These are phyloP conservation scores for Russula vinacea DNA, from an alignment of 768 basidiomycete genomes.

Conservation along the genomic window DNA sequence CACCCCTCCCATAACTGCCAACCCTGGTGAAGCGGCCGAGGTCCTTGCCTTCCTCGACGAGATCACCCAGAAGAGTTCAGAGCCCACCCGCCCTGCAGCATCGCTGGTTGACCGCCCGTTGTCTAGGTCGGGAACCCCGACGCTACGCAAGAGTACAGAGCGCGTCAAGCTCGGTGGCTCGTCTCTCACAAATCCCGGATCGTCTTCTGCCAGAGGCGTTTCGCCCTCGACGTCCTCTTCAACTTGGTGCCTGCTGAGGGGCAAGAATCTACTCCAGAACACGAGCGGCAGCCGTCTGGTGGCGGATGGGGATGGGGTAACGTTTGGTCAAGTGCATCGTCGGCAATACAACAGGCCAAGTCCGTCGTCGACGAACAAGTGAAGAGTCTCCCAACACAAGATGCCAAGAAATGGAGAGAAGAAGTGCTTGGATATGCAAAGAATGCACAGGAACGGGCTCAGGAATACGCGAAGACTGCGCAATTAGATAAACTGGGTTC, in stretches of 20 bases:
- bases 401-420: slow-evolving; percentile 85
- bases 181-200: slow-evolving; percentile 38
- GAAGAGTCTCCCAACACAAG: slow-evolving; percentile 79
- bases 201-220: slow-evolving; percentile 37
- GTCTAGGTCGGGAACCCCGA: slow-evolving; percentile 69
- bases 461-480: slow-evolving; percentile 76
- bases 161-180: slow-evolving; percentile 61
- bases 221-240: slow-evolving; percentile 37
- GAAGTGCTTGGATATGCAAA: slow-evolving; percentile 85
- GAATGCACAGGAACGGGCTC: slow-evolving; percentile 40
- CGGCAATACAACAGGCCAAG: slow-evolving; percentile 83
- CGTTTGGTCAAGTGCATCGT: slow-evolving; percentile 86
- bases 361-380: slow-evolving; percentile 91
- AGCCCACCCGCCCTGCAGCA: slow-evolving; percentile 61
- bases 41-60: slow-evolving; percentile 93
- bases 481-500: slow-evolving; percentile 88
- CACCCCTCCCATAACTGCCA: slow-evolving; percentile 35
- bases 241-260: slow-evolving; percentile 25
- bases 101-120: slow-evolving; percentile 55
- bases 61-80: slow-evolving; percentile 87
- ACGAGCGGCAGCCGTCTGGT: slow-evolving; percentile 23
- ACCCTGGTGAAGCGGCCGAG: slow-evolving; percentile 69
- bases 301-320: slow-evolving; percentile 78
- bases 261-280: slow-evolving; percentile 25
- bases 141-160: slow-evolving; percentile 70